These are phyloP conservation scores for Apiotrichum domesticum DNA, from an alignment of 1,284 basidiomycete species.

Conservation along the genomic window DNA sequence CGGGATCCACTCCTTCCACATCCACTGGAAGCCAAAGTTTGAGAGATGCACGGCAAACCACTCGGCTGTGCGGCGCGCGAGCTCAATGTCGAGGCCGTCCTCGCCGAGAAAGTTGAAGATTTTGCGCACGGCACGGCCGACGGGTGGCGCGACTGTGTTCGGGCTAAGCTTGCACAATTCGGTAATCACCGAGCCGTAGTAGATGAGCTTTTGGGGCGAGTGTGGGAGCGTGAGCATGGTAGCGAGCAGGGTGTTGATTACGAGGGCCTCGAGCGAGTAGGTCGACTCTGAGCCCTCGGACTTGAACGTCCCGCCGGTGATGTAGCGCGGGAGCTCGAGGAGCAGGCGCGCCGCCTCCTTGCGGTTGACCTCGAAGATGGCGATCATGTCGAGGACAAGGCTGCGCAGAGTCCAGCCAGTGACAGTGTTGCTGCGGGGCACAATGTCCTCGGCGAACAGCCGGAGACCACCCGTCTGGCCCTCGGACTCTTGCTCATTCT, in stretches of 20 bases:
- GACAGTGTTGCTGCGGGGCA: conserved; percentile 66
- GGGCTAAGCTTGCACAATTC: conserved; percentile 92
- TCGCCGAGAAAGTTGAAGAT: conserved; percentile 63
- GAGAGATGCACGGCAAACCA: conserved; percentile 97
- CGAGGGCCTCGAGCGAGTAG: conserved; percentile 40
- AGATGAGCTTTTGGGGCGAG: conserved; percentile 69
- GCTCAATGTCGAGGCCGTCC: conserved; percentile 78
- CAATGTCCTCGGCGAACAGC: conserved; percentile 76
- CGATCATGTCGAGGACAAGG: conserved; percentile 72
- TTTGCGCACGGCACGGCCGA: conserved; percentile 88
- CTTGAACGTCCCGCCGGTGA: conserved; percentile 70
- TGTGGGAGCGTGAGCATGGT: conserved; percentile 71
- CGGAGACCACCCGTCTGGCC: conserved; percentile 54
- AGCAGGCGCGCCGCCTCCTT: conserved; percentile 87
- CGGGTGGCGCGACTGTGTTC: conserved; percentile 84
- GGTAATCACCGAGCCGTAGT: conserved; percentile 82
- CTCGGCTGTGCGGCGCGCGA: conserved; percentile 72
- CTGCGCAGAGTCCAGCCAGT: conserved; percentile 74
- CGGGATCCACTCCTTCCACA: conserved; percentile 99
- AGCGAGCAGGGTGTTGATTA: conserved; percentile 59
- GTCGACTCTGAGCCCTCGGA: conserved; percentile 36
- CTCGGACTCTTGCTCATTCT: conserved; percentile 43
- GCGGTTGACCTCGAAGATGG: conserved; percentile 92
- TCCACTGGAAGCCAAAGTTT: conserved; percentile 98
- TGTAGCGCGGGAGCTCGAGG: conserved; percentile 82